Evolutionary conservation across 2,329 filamentous ascomycete species (phyloP).

Genomic region (Aspergillus persii): DNA sequence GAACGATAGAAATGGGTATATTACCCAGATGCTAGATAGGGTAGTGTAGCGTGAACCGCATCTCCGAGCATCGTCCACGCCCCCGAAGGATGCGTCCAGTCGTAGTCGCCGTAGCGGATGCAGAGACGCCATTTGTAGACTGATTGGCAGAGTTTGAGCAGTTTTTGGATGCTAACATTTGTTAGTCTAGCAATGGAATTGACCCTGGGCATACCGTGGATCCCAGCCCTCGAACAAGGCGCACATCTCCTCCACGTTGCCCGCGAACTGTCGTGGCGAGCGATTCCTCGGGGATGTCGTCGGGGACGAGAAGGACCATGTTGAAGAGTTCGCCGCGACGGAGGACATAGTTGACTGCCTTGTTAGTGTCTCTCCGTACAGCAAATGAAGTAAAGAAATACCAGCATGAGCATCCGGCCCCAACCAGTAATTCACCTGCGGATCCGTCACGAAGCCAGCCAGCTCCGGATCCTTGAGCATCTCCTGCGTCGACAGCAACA

Average conservation of each 20-base stretch:
- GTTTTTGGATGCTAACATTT: slow-evolving; percentile 47
- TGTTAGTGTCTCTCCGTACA: background rate
- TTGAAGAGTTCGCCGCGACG: slow-evolving; percentile 46
- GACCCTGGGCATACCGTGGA: slow-evolving; percentile 35
- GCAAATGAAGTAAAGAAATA: background rate
- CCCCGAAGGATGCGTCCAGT: slow-evolving; percentile 57
- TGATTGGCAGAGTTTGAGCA: slow-evolving; percentile 56
- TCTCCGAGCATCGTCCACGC: slow-evolving; percentile 62
- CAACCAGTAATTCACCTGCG: slow-evolving; percentile 55
- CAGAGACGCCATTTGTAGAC: slow-evolving; percentile 63
- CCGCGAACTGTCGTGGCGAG: slow-evolving; percentile 47
- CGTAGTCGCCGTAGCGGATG: slow-evolving; percentile 54
- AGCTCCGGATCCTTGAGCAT: slow-evolving; percentile 51
- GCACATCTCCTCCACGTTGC: slow-evolving; percentile 55
- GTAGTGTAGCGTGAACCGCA: slow-evolving; percentile 63
- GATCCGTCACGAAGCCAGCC: slow-evolving; percentile 43
- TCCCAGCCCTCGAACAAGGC: slow-evolving; percentile 59
- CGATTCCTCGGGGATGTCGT: slow-evolving; percentile 58
- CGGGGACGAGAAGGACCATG: slow-evolving; percentile 63
- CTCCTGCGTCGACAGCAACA: slow-evolving; percentile 49
- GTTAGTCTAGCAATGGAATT: too few relatives aligned
- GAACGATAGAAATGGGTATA: too few relatives aligned
- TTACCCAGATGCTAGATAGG: slow-evolving; percentile 55
- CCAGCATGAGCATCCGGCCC: slow-evolving; percentile 51
- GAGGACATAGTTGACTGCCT: slow-evolving; percentile 57